Percentiles rank a stretch among this genome's conserved stretches.
Evolutionary conservation across 78 protist species (phyloP).

Genomic region (slime mould (Dictyostelium discoideum)): DNA sequence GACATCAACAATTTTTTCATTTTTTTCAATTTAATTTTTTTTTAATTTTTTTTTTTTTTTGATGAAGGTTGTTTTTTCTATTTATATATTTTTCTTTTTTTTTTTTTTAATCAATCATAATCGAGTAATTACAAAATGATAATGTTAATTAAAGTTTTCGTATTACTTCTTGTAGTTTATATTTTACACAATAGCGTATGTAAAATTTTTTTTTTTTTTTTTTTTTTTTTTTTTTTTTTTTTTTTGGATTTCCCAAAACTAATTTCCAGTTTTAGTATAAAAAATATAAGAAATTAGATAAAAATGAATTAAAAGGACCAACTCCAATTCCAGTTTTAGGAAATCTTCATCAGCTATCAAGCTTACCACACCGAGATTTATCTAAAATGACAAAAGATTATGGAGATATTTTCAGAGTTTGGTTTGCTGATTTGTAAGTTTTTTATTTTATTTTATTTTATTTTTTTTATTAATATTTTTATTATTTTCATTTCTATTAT

Average conservation of each 20-base stretch:
- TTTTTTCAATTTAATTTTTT: too few species aligned
- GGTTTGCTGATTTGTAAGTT: constrained; percentile 16
- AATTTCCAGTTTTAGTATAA: not conserved
- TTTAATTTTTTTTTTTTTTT: too few species aligned
- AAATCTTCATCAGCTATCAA: constrained; percentile 5
- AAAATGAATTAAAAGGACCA: not conserved
- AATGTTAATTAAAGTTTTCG: not conserved
- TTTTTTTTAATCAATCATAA: too few species aligned
- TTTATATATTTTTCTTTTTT: too few species aligned
- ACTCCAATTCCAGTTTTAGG: constrained; percentile 19
- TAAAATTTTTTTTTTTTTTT: not conserved
- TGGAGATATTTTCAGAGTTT: constrained; percentile 38
- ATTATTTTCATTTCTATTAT: too few species aligned
- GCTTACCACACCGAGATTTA: constrained; percentile 17
- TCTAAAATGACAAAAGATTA: not conserved
- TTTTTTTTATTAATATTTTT: too few species aligned
- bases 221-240: not conserved
- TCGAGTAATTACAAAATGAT: not conserved
- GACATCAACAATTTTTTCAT: not conserved
- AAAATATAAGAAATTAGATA: not conserved
- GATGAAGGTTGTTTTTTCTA: not conserved
- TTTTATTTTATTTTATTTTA: too few species aligned
- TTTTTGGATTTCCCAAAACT: too few species aligned
- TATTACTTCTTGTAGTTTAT: not conserved
- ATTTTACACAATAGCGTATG: not conserved